These are phyloP conservation scores for Talaromyces sp. DNA, from an alignment of 2,329 filamentous ascomycete genomes.

Conservation along the genomic window DNA sequence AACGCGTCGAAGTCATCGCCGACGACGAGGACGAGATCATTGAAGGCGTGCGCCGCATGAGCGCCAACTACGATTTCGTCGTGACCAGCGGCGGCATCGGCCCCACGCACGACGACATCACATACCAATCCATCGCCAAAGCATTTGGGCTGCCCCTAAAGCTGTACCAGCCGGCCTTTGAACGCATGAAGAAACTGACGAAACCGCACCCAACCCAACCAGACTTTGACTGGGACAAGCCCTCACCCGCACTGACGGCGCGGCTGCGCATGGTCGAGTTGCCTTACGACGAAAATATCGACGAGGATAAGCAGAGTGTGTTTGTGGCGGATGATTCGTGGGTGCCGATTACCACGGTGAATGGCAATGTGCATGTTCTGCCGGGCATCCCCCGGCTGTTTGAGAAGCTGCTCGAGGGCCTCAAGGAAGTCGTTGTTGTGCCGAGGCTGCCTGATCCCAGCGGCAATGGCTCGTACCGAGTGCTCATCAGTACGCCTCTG, in stretches of 20 bases:
- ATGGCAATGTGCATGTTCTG: conserved; percentile 88
- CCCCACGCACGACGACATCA: conserved; percentile 98
- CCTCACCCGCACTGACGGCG: conserved; percentile 70
- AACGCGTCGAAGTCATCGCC: conserved; percentile 85
- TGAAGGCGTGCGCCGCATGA: conserved; percentile 83
- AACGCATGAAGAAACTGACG: conserved; percentile 77
- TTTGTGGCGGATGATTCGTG: conserved; percentile 78
- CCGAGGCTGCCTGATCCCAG: conserved; percentile 73
- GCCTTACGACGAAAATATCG: conserved; percentile 64
- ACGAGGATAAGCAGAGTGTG: conserved; percentile 65
- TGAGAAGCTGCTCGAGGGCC: conserved; percentile 67
- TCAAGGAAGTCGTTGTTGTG: conserved; percentile 61
- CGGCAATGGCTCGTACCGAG: conserved; percentile 70
- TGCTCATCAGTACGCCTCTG: conserved; percentile 82
- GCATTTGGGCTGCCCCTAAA: conserved; percentile 74
- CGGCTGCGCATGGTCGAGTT: conserved; percentile 88
- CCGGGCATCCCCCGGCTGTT: conserved; percentile 87
- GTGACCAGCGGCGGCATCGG: conserved; percentile 95
- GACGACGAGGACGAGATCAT: conserved; percentile 89
- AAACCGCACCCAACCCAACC: conserved; percentile 67
- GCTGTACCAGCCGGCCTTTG: conserved; percentile 70
- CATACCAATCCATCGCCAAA: conserved; percentile 87
- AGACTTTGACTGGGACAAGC: conserved; percentile 77
- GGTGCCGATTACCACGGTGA: conserved; percentile 85
- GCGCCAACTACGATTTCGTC: conserved; percentile 83